Percentiles rank a stretch among this genome's conserved stretches.
These are phyloP conservation scores for Aspergillus quadrilineatus DNA, from an alignment of 2,329 filamentous ascomycete species.

Conservation along the genomic window DNA sequence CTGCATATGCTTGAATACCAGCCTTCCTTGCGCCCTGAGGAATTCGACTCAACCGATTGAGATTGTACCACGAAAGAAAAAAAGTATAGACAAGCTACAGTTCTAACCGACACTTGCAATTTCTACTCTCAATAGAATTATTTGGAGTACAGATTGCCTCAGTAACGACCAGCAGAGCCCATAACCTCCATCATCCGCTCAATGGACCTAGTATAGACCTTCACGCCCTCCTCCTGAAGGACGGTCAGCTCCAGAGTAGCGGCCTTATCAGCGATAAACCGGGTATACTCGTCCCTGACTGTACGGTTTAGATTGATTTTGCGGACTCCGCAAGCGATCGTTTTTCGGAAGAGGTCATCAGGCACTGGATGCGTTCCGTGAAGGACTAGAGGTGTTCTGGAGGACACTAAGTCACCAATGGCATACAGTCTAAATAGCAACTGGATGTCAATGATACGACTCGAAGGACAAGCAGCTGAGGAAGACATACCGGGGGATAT, in stretches of 20 bases:
- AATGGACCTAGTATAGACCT: constrained; percentile 15
- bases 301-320: constrained; percentile 28
- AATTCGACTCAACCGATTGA: too few relatives aligned
- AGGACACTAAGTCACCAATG: constrained; percentile 9
- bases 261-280: constrained; percentile 19
- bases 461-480: background rate
- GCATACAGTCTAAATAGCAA: constrained; percentile 5
- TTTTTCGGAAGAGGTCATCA: constrained; percentile 19
- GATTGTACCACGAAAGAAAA: too few relatives aligned
- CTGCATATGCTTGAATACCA: too few relatives aligned
- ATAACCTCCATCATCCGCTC: constrained; percentile 18
- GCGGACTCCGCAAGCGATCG: constrained; percentile 19
- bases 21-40: too few relatives aligned
- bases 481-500: constrained; percentile 9
- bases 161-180: constrained; percentile 6
- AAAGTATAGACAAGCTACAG: too few relatives aligned
- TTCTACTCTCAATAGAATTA: background rate
- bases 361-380: constrained; percentile 26
- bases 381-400: constrained; percentile 16
- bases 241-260: constrained; percentile 15
- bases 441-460: background rate
- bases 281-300: constrained; percentile 26
- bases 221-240: constrained; percentile 15
- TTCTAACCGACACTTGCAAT: too few relatives aligned
- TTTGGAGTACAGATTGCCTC: background rate